Evolutionary conservation across 2,329 filamentous ascomycete genomes (phyloP), one percentile per base, ranked within the genome.

Genomic region (Sporothrix brunneoviolacea): DNA sequence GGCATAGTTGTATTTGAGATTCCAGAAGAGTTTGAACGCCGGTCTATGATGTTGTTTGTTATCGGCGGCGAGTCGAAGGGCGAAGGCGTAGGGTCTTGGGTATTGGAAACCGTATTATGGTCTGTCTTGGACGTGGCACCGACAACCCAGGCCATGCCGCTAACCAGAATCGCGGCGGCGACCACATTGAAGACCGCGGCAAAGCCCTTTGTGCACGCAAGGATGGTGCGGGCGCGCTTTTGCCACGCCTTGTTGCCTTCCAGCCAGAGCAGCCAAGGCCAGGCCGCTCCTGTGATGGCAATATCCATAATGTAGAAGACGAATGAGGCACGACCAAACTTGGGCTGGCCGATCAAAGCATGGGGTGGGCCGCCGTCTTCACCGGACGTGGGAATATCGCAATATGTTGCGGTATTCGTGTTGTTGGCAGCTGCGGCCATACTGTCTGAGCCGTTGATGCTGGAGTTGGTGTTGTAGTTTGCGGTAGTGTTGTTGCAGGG

Each of bases 251-350:
- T 37, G 22, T 15, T n/a, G 12, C 50, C 50, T 12, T 19, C 19
- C 13, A 41, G 30, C n/a, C 40, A 43, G 22, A 42, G 27, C n/a
- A 42, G 18, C 13, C 45, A 43, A 7, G 33, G 32, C 50, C 50
- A 52, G 22, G 32, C 21, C 3, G 41, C 15, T 8, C 13, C 30
- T 3, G 39, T 42, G 13, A 52, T 13, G n/a, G 39, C 16, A 7
- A 46, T 28, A 13, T 37, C 36, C 2, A 49, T 13, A 10, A 49
- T 38, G 27, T 46, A 53, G 7, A 44, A 35, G 7, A 36, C 21
- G n/a, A 53, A 53, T 12, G 51, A 49, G 27, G 30, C 28, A n/a
- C 40, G 27, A 27, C 50, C 50, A 33, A 52, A 52, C 1, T 27
- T 15, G 8, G 50, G 50, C 50, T 48, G 50, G 45, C 35, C n/a